Evolutionary conservation across 257 asterid genomes (phyloP).

Genomic region (Fraxinus anomala): DNA sequence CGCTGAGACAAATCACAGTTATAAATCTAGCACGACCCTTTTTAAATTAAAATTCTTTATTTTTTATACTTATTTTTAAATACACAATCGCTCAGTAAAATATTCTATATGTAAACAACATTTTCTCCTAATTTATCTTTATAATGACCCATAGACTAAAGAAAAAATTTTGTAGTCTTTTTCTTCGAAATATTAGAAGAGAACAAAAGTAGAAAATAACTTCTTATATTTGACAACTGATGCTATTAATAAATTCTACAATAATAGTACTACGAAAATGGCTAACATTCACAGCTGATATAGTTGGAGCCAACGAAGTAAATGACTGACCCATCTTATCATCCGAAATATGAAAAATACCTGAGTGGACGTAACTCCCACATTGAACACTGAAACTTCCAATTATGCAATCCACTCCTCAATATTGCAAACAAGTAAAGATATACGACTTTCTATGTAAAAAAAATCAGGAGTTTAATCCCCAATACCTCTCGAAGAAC

Average conservation of each 20-base stretch:
- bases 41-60: too few relatives aligned
- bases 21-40: too few relatives aligned
- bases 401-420: neutral
- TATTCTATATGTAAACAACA: too few relatives aligned
- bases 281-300: neutral
- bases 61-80: too few relatives aligned
- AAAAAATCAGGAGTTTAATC: neutral
- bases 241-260: too few relatives aligned
- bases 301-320: neutral
- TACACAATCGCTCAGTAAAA: too few relatives aligned
- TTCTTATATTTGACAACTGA: neutral
- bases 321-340: conserved; percentile 27
- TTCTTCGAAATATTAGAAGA: neutral
- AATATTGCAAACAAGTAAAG: neutral
- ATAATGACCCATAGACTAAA: too few relatives aligned
- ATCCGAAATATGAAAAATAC: conserved; percentile 19
- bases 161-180: too few relatives aligned
- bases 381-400: neutral
- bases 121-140: too few relatives aligned
- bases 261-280: neutral
- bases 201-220: neutral
- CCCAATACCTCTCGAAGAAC: conserved; percentile 46
- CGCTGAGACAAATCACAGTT: too few relatives aligned
- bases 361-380: neutral
- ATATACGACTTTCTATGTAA: neutral